Percentiles rank a stretch among this genome's conserved stretches.
phyloP scores from a whole-genome alignment of 768 basidiomycete genomes.

The Phanerodontia chrysosporium region DNA sequence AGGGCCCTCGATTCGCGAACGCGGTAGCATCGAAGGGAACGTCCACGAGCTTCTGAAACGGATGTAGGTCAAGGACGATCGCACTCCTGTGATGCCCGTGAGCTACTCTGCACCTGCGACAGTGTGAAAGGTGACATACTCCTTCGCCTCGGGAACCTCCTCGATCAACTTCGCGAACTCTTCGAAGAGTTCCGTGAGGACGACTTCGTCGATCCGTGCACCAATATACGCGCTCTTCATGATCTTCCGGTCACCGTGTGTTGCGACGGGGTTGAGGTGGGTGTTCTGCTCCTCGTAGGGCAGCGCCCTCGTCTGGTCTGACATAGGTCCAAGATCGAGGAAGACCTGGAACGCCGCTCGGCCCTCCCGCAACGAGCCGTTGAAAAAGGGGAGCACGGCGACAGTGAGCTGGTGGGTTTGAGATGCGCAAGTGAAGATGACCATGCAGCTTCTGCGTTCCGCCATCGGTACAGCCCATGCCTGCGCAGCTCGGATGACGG shows the following conservation, averaged over 20 bases:
- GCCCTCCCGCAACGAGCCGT: conserved; percentile 4
- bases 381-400: conserved; percentile 5
- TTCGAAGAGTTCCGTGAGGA: conserved; percentile 2
- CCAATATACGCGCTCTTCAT: conserved; percentile 2
- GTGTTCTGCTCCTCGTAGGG: conserved; percentile 5
- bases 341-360: not conserved
- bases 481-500: not conserved
- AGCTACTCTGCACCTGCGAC: not conserved
- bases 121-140: not conserved
- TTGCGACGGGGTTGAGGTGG: not conserved
- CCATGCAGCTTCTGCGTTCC: not conserved
- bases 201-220: not conserved
- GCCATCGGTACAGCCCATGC: not conserved
- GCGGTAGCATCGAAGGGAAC: conserved; percentile 6
- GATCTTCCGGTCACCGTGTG: conserved; percentile 9
- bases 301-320: conserved; percentile 4
- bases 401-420: not conserved
- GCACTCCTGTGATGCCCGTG: not conserved
- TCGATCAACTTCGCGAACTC: conserved; percentile 1
- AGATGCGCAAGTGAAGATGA: conserved; percentile 7
- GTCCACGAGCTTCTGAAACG: conserved; percentile 1
- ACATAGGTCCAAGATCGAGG: conserved; percentile 6
- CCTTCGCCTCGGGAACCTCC: not conserved
- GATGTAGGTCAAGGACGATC: conserved; percentile 7
- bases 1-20: conserved; percentile 5